Percentiles rank a stretch among this genome's conserved stretches.
Evolutionary conservation across 345 rosid genomes (phyloP).

Genomic region (Leavenworthia alabamica): DNA sequence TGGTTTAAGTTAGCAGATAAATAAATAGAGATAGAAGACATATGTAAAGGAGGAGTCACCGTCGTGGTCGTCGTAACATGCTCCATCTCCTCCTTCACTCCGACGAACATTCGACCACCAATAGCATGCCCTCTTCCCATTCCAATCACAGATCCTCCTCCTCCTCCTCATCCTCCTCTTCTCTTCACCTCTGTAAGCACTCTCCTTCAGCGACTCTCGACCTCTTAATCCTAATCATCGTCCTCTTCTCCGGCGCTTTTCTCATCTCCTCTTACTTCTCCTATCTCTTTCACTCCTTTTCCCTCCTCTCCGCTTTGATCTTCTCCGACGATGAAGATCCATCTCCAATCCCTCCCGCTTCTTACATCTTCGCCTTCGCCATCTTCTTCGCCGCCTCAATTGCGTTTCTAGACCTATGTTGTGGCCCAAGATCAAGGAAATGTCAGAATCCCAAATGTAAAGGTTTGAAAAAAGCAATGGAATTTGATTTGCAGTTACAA

Average conservation of each 20-base stretch:
- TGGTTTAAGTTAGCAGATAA: background rate
- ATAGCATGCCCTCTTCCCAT: slow-evolving; percentile 33
- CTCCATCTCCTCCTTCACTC: too few species aligned
- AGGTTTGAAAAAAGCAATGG: slow-evolving; percentile 83
- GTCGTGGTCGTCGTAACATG: slow-evolving; percentile 38
- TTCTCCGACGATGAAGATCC: slow-evolving; percentile 23
- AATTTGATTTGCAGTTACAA: slow-evolving; percentile 91
- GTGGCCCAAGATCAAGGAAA: slow-evolving; percentile 69
- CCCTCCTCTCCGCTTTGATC: slow-evolving; percentile 32
- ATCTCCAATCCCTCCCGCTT: slow-evolving; percentile 34
- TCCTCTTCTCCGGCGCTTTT: slow-evolving; percentile 70
- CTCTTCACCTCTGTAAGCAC: slow-evolving; percentile 56
- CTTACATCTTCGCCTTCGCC: slow-evolving; percentile 58
- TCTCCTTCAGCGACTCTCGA: slow-evolving; percentile 86
- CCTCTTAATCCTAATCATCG: slow-evolving; percentile 70
- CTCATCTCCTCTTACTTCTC: slow-evolving; percentile 51
- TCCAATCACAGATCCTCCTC: slow-evolving; percentile 12
- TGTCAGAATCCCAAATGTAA: slow-evolving; percentile 66
- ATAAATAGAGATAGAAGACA: slow-evolving; percentile 16
- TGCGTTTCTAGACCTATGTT: slow-evolving; percentile 38
- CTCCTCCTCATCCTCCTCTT: too few species aligned
- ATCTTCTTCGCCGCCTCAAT: slow-evolving; percentile 43
- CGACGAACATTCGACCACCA: slow-evolving; percentile 23
- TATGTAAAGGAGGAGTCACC: slow-evolving; percentile 25
- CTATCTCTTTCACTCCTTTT: too few species aligned